A percentile compares a stretch with the other conserved stretches of the same genome.
phyloP scores from a whole-genome alignment of 805 yeast genomes.

The Nakazawaea populi region DNA sequence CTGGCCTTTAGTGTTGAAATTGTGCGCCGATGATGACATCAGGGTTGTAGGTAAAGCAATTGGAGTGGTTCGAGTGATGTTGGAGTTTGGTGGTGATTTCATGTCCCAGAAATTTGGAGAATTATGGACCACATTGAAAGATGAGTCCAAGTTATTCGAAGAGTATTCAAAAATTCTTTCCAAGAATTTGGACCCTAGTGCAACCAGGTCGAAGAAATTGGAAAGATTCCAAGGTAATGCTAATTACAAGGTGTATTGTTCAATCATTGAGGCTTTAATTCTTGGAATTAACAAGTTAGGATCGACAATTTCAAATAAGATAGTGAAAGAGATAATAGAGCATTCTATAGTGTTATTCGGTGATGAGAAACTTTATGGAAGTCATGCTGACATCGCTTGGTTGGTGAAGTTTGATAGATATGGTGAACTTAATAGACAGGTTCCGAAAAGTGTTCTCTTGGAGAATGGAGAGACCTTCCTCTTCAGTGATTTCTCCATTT shows the following conservation, averaged over 20 bases:
- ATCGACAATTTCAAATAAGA: constrained; percentile 31
- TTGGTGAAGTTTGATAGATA: constrained; percentile 9
- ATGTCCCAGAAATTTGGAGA: constrained; percentile 40
- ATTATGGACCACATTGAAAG: constrained; percentile 30
- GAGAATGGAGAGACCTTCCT: background rate
- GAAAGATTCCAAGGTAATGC: constrained; percentile 11
- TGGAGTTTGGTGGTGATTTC: constrained; percentile 39
- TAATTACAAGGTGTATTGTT: constrained; percentile 20
- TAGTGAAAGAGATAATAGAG: constrained; percentile 29
- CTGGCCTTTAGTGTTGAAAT: constrained; percentile 40
- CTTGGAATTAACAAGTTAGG: constrained; percentile 34
- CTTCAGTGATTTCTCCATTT: background rate
- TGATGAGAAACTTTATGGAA: constrained; percentile 20
- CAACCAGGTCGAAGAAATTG: background rate
- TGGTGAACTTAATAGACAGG: background rate
- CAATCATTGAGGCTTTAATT: constrained; percentile 25
- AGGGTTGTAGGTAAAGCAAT: constrained; percentile 25
- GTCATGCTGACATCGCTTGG: constrained; percentile 20
- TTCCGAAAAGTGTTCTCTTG: background rate
- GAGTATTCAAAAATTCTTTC: background rate
- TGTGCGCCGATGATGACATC: constrained; percentile 17
- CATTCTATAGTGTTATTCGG: constrained; percentile 22
- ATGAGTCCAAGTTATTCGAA: constrained; percentile 8
- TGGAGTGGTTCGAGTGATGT: constrained; percentile 19
- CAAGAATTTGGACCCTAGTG: too few species aligned